phyloP scores from a whole-genome alignment of 164 flowering plant genomes.

The Stephania yunnanensis region DNA sequence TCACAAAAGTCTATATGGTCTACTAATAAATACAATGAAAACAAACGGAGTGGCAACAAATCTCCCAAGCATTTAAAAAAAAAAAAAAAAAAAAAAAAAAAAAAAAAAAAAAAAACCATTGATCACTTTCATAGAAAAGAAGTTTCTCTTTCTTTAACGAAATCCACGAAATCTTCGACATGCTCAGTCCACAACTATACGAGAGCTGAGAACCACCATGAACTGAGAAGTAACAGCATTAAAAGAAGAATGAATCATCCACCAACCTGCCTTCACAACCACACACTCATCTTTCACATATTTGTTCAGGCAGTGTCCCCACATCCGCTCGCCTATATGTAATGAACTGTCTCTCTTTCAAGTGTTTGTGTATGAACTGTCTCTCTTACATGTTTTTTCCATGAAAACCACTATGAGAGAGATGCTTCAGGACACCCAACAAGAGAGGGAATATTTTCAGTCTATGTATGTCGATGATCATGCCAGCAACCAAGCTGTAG shows the following conservation, averaged over 20 bases:
- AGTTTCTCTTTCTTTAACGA: background rate
- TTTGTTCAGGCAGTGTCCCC: constrained; percentile 30
- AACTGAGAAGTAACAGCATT: background rate
- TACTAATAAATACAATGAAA: too few relatives aligned
- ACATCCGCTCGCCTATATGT: background rate
- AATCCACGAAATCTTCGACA: background rate
- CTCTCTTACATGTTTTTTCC: background rate
- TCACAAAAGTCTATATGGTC: too few relatives aligned
- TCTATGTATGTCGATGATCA: constrained; percentile 17
- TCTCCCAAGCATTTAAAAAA: too few relatives aligned
- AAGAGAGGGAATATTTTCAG: constrained; percentile 18
- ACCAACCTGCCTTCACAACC: constrained; percentile 38
- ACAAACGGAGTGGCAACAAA: too few relatives aligned
- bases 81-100: too few relatives aligned
- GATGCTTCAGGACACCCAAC: constrained; percentile 13
- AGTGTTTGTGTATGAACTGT: background rate
- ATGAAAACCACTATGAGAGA: constrained; percentile 20
- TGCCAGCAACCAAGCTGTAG: constrained; percentile 27
- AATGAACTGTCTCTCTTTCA: constrained; percentile 1
- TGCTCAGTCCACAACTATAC: too few relatives aligned
- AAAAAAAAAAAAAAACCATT: too few relatives aligned
- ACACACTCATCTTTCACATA: constrained; percentile 48
- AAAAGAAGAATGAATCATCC: constrained; percentile 18
- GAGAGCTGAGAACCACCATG: background rate
- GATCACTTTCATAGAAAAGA: background rate